Evolutionary conservation across 2,329 filamentous ascomycete genomes (phyloP).

Genomic region (Exophiala sideris): DNA sequence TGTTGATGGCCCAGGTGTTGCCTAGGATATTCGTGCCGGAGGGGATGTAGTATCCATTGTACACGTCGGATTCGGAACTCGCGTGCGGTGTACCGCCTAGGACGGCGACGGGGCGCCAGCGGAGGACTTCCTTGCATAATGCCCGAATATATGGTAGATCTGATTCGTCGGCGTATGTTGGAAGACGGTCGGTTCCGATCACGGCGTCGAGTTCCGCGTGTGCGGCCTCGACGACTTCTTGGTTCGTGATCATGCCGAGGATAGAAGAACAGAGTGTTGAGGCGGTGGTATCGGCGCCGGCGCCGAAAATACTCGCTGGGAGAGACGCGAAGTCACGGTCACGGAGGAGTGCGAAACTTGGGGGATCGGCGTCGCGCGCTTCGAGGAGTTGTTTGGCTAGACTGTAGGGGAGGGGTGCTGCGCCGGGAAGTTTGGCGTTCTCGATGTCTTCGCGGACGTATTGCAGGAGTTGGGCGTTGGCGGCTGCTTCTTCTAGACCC

Average conservation of each 20-base stretch:
- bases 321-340: slow-evolving; percentile 33
- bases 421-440: slow-evolving; percentile 28
- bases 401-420: slow-evolving; percentile 37
- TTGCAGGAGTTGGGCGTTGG: slow-evolving; percentile 33
- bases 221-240: slow-evolving; percentile 26
- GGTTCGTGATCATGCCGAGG: slow-evolving; percentile 32
- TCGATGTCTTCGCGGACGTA: slow-evolving; percentile 38
- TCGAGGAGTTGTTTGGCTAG: slow-evolving; percentile 46
- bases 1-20: slow-evolving; percentile 48
- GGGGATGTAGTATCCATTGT: slow-evolving; percentile 47
- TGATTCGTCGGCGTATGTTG: slow-evolving; percentile 36
- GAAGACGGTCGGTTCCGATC: slow-evolving; percentile 32
- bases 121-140: slow-evolving; percentile 43
- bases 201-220: slow-evolving; percentile 38
- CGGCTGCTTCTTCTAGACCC: slow-evolving; percentile 30
- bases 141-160: slow-evolving; percentile 38
- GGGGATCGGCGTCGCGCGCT: slow-evolving; percentile 31
- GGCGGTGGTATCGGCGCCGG: slow-evolving; percentile 33
- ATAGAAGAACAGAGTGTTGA: slow-evolving; percentile 33
- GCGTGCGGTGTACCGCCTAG: slow-evolving; percentile 30
- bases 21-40: slow-evolving; percentile 45
- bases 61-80: slow-evolving; percentile 21
- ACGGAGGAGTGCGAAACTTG: slow-evolving; percentile 37
- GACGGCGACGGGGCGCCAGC: slow-evolving; percentile 41
- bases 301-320: slow-evolving; percentile 38